Percentiles rank a stretch among this genome's conserved stretches.
Evolutionary conservation across 2,329 filamentous ascomycete genomes (phyloP).

Genomic region (Chaetomium globosum): DNA sequence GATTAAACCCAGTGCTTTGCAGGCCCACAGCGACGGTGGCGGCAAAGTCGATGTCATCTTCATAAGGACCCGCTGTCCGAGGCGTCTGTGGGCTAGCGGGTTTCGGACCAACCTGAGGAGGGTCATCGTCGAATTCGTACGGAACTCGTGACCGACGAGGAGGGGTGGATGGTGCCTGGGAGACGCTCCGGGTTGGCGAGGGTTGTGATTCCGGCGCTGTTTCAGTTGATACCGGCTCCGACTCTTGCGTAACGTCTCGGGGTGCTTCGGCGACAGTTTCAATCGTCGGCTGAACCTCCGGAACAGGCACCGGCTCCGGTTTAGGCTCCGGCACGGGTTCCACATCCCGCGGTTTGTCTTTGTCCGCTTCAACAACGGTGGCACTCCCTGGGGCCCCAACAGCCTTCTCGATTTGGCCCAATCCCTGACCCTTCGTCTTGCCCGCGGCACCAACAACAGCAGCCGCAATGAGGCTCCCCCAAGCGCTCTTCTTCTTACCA

Average conservation of each 20-base stretch:
- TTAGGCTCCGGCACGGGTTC: conserved; percentile 1
- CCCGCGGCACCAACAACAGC: conserved; percentile 45
- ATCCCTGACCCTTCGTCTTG: conserved; percentile 28
- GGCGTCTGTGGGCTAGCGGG: conserved; percentile 51
- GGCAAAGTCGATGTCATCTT: conserved; percentile 68
- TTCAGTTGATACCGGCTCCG: background rate
- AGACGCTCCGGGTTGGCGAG: conserved; percentile 1
- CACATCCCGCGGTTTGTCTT: conserved; percentile 6
- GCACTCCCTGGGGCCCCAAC: conserved; percentile 17
- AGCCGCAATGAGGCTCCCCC: conserved; percentile 56
- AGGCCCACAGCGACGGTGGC: conserved; percentile 70
- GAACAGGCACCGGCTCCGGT: background rate
- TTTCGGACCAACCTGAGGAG: conserved; percentile 61
- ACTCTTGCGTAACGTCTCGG: background rate
- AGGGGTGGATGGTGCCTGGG: conserved; percentile 21
- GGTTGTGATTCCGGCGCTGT: conserved; percentile 16
- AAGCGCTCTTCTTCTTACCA: conserved; percentile 41
- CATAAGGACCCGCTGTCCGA: conserved; percentile 67
- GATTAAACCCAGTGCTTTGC: conserved; percentile 69
- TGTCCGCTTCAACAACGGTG: conserved; percentile 9
- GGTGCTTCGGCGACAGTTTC: background rate
- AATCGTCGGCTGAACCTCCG: background rate
- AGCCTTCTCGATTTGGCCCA: conserved; percentile 9
- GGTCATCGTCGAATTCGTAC: conserved; percentile 47
- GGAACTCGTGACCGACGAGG: conserved; percentile 39